phyloP scores from a whole-genome alignment of 345 rosid species.

The Gossypioides kirkii region DNA sequence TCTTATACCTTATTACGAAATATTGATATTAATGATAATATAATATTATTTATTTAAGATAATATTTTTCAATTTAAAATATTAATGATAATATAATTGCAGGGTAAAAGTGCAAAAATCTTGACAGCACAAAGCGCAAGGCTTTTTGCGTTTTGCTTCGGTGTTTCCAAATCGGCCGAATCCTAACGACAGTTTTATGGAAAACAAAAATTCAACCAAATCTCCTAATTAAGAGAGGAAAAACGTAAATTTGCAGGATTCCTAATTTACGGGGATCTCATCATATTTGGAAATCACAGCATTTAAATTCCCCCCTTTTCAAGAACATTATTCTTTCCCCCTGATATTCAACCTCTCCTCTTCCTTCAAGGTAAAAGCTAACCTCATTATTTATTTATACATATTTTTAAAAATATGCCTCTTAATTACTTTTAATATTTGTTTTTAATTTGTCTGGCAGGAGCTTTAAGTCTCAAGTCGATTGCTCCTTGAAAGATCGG shows the following conservation, averaged over 20 bases:
- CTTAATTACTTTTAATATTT: neutral
- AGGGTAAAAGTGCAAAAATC: no score
- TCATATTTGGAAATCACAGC: neutral
- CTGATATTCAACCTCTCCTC: neutral
- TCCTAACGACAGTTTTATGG: neutral
- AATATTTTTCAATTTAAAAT: no score
- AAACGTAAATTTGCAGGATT: neutral
- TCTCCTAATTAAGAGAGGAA: neutral
- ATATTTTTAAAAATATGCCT: neutral
- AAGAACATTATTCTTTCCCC: neutral
- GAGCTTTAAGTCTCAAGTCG: neutral
- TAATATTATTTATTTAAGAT: no score
- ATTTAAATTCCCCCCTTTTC: neutral
- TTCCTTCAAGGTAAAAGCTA: neutral
- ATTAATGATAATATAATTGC: no score
- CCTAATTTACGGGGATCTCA: neutral
- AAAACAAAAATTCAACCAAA: neutral
- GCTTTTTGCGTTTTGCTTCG: neutral
- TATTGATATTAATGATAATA: no score
- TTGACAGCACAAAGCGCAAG: no score
- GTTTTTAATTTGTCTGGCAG: neutral
- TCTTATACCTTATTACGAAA: no score
- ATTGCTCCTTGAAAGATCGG: neutral
- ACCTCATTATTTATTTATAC: neutral
- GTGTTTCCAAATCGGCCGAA: neutral